Conservation (phyloP, 2,329 filamentous ascomycete species). For the Aspergillus thermomutatus region DNA sequence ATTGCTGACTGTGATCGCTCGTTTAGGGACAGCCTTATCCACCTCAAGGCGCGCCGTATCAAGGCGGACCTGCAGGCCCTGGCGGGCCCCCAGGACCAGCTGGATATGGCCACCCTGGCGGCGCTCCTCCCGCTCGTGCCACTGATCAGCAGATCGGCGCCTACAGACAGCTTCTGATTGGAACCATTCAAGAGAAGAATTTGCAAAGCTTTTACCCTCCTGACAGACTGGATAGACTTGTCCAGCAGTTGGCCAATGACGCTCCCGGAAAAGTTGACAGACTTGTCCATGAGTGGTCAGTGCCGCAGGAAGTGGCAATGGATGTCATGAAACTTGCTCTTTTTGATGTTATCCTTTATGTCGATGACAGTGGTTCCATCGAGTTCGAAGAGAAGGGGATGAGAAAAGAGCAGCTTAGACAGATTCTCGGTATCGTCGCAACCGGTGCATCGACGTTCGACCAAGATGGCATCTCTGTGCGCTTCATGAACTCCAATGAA, state of each 20-base stretch:
- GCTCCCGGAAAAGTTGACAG: slow-evolving; percentile 49
- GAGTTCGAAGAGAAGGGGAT: slow-evolving; percentile 64
- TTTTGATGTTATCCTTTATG: slow-evolving; percentile 62
- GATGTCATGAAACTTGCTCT: slow-evolving; percentile 62
- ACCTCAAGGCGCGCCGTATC: slow-evolving; percentile 31
- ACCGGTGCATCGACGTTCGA: slow-evolving; percentile 67
- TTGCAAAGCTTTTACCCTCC: slow-evolving; percentile 59
- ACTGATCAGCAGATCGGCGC: slow-evolving; percentile 50
- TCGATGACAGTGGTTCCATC: slow-evolving; percentile 69
- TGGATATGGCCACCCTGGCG: slow-evolving; percentile 21
- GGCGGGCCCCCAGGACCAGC: slow-evolving; percentile 24
- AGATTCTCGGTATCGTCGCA: slow-evolving; percentile 62
- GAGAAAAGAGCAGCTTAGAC: slow-evolving; percentile 63
- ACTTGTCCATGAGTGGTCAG: slow-evolving; percentile 55
- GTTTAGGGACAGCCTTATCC: slow-evolving; percentile 26
- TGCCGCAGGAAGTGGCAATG: slow-evolving; percentile 58
- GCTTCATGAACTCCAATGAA: slow-evolving; percentile 65
- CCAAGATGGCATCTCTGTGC: slow-evolving; percentile 63
- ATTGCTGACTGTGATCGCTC: slow-evolving; percentile 7
- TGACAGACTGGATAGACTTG: slow-evolving; percentile 39
- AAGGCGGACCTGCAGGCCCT: slow-evolving; percentile 21
- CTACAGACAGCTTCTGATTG: slow-evolving; percentile 56
- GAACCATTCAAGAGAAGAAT: slow-evolving; percentile 58
- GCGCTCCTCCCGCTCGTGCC: slow-evolving; percentile 34
- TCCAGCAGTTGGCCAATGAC: slow-evolving; percentile 30